Conservation (phyloP, 1,284 basidiomycete genomes). For the Stygiomarasmius scandens region DNA sequence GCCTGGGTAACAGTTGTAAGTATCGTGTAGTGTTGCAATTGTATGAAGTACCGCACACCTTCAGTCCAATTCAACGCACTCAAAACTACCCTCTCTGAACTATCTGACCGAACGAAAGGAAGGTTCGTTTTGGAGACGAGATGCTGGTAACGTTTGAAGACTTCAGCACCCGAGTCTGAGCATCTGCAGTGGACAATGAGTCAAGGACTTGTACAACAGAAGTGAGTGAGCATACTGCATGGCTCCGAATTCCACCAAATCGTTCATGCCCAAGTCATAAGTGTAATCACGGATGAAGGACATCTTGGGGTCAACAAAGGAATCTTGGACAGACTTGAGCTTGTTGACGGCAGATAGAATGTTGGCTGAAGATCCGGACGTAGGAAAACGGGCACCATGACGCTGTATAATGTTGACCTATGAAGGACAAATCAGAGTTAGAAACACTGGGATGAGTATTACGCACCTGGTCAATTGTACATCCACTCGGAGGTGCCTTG, state of each 20-base stretch:
- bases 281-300: constrained; percentile 63
- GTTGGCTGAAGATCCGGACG: constrained; percentile 43
- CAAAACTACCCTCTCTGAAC: constrained; percentile 62
- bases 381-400: constrained; percentile 84
- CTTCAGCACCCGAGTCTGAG: constrained; percentile 47
- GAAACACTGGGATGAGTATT: constrained; percentile 1
- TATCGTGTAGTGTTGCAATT: too few relatives aligned
- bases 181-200: too few relatives aligned
- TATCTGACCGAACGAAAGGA: constrained; percentile 71
- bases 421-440: constrained; percentile 47
- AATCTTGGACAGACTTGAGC: constrained; percentile 43
- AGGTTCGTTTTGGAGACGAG: constrained; percentile 47
- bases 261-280: constrained; percentile 60
- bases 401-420: constrained; percentile 48
- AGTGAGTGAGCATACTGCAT: constrained; percentile 71
- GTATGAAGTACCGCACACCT: too few relatives aligned
- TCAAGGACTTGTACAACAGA: too few relatives aligned
- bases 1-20: constrained; percentile 44
- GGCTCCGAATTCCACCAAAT: constrained; percentile 72
- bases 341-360: constrained; percentile 59
- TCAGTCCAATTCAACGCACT: constrained; percentile 74
- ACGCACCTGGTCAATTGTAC: constrained; percentile 62
- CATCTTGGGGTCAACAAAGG: constrained; percentile 51
- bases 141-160: constrained; percentile 54
- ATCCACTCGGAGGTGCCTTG: constrained; percentile 45